Evolutionary conservation across 257 asterid species (phyloP), one percentile per base, ranked within the genome.

Genomic region (Voacanga thouarsii): DNA sequence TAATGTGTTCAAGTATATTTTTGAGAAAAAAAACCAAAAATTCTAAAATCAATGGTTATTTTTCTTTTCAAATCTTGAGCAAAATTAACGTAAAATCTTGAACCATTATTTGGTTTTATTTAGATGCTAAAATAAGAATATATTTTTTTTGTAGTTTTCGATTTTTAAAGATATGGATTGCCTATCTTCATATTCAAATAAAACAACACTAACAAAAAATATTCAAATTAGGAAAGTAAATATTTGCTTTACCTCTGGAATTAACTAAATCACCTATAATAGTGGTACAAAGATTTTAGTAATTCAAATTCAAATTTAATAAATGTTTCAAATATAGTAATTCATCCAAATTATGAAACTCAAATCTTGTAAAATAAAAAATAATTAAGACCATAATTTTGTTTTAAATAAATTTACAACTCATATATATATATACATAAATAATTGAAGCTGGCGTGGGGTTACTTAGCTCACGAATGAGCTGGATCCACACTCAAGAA

Each of bases 401-500:
- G n/a, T n/a, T n/a, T n/a, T n/a, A n/a, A n/a, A n/a, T n/a, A n/a
- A n/a, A n/a, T n/a, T n/a, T n/a, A n/a, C n/a, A n/a, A 8, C 26
- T 18, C 24, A 16, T 56, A 4, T 57, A 43, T 30, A 23, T 49
- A 21, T 51, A 24, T 55, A 55, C 41, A 41, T 65, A 70, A 26
- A 70, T 75, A 49, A 76, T 75, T 86, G 43, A 57, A 51, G 92
- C 84, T 86, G 89, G 82, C 88, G 87, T 87, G 88, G 89, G 91
- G 89, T 74, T 83, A 23, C 74, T 77, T 82, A 81, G 79, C 82
- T 81, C 80, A 69, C 66, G 30, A 53, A 56, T 90, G 92, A 91
- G 94, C 96, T 91, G 92, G 90, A 89, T 86, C 92, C 96, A 91
- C 87, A 77, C 89, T 74, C 75, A 15, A 63, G 74, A 83, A 77